These are phyloP conservation scores for Salix arbutifolia DNA, from an alignment of 345 rosid genomes.

Conservation along the genomic window DNA sequence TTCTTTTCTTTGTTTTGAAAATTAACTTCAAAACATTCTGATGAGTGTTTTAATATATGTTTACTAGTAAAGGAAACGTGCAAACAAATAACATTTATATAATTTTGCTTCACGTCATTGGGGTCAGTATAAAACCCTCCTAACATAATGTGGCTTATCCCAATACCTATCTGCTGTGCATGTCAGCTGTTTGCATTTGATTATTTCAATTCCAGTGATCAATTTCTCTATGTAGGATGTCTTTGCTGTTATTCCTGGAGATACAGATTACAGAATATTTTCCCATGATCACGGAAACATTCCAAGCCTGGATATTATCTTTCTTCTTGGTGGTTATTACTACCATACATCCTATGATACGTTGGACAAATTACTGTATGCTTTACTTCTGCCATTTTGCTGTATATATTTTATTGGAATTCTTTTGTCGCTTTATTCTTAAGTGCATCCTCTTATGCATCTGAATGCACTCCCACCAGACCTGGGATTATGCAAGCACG, in stretches of 20 bases:
- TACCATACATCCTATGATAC: slow-evolving; percentile 96
- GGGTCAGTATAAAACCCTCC: neutral
- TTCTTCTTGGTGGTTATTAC: slow-evolving; percentile 92
- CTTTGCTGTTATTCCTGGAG: slow-evolving; percentile 89
- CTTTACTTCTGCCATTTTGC: slow-evolving; percentile 55
- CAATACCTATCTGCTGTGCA: neutral
- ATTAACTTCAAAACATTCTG: slow-evolving; percentile 8
- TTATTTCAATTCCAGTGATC: neutral
- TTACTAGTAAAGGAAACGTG: neutral
- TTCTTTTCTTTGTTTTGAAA: slow-evolving; percentile 5
- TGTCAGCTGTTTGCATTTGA: neutral
- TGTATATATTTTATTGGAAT: slow-evolving; percentile 27
- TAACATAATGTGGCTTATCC: neutral
- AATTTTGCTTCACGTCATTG: neutral
- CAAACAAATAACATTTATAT: neutral
- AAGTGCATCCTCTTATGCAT: slow-evolving; percentile 30
- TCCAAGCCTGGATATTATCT: slow-evolving; percentile 96
- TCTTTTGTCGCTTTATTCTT: slow-evolving; percentile 22
- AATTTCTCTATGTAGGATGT: slow-evolving; percentile 54
- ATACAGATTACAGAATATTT: slow-evolving; percentile 92
- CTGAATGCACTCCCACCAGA: slow-evolving; percentile 43
- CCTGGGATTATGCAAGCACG: slow-evolving; percentile 99
- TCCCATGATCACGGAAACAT: slow-evolving; percentile 82
- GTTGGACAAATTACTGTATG: slow-evolving; percentile 94
- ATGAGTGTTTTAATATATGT: slow-evolving; percentile 6